A percentile compares a stretch with the other conserved stretches of the same genome.
Conservation (phyloP, 176 grass and related monocot species). For the Triticum aestivum region IWGSC_CS_RefSeq_v2.1 NC_057812.1:235102246-235102745, state of each 20-base stretch:
- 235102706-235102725: background rate
- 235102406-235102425: background rate
- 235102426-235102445: background rate
- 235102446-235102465: background rate
- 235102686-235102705: background rate
- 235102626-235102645: background rate
- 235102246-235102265: background rate
- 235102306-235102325: background rate
- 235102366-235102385: background rate
- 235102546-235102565: background rate
- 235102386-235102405: too few species aligned
- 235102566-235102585: background rate
- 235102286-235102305: background rate
- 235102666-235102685: background rate
- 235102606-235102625: background rate
- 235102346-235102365: background rate
- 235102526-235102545: conserved; percentile 13
- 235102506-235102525: background rate
- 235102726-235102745: background rate
- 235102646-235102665: background rate
- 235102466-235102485: background rate
- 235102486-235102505: background rate
- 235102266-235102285: background rate
- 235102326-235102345: background rate
- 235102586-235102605: background rate